Percentiles rank a stretch among this genome's conserved stretches.
Evolutionary conservation across 164 flowering plant species (phyloP).

Genomic region (Vitis cinerea): DNA sequence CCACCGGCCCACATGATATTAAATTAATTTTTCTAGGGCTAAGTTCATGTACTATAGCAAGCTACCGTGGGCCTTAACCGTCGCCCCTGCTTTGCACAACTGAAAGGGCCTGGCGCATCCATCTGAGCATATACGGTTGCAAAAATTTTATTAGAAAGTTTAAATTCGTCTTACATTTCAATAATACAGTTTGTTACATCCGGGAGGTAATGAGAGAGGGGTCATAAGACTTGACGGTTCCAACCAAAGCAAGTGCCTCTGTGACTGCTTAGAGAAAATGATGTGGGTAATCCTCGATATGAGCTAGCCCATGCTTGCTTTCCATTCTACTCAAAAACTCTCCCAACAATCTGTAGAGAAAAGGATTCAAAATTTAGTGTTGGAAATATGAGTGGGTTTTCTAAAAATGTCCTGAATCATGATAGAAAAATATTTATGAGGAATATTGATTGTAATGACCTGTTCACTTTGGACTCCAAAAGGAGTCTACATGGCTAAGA

Average conservation of each 20-base stretch:
- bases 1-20: too few species aligned
- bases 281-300: slow-evolving; percentile 60
- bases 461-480: too few species aligned
- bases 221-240: slow-evolving; percentile 56
- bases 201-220: not conserved
- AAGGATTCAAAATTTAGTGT: not conserved
- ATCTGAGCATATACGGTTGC: not conserved
- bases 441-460: too few species aligned
- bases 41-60: too few species aligned
- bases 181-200: too few species aligned
- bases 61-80: too few species aligned
- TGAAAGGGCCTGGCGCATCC: not conserved
- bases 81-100: not conserved
- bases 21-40: too few species aligned
- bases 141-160: not conserved
- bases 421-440: too few species aligned
- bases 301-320: slow-evolving; percentile 33
- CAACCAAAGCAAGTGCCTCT: slow-evolving; percentile 63
- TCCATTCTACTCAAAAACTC: slow-evolving; percentile 51
- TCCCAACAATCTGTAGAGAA: slow-evolving; percentile 69
- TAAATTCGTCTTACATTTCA: too few species aligned
- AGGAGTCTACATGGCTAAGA: too few species aligned
- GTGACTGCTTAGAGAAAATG: slow-evolving; percentile 54
- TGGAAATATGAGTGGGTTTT: too few species aligned
- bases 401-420: too few species aligned